These are phyloP conservation scores for Cutaneotrichosporon cavernicola DNA, from an alignment of 1,284 basidiomycete species.

Conservation along the genomic window DNA sequence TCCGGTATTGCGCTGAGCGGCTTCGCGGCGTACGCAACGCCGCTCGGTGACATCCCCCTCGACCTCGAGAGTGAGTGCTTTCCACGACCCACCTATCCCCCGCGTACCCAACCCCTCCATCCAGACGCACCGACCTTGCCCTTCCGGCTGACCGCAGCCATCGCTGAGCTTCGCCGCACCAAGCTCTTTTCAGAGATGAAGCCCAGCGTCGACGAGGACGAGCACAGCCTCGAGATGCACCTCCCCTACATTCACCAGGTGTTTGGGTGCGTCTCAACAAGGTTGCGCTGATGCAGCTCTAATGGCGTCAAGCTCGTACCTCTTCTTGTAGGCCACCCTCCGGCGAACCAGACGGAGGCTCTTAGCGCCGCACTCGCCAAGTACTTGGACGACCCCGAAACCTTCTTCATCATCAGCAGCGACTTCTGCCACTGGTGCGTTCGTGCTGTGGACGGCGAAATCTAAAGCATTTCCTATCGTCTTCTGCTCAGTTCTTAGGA, in stretches of 20 bases:
- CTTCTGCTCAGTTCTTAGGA: not conserved
- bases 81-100: not conserved
- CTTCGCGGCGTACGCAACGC: slow-evolving; percentile 77
- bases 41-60: slow-evolving; percentile 76
- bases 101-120: not conserved
- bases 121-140: not conserved
- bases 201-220: slow-evolving; percentile 75
- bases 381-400: slow-evolving; percentile 72
- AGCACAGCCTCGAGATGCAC: slow-evolving; percentile 98
- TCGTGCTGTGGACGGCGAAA: slow-evolving; percentile 1
- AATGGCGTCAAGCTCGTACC: slow-evolving; percentile 76
- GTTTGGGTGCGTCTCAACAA: slow-evolving; percentile 63
- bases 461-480: not conserved
- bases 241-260: slow-evolving; percentile 86
- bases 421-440: slow-evolving; percentile 97
- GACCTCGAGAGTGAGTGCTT: slow-evolving; percentile 68
- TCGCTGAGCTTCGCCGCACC: slow-evolving; percentile 65
- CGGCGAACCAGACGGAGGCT: slow-evolving; percentile 59
- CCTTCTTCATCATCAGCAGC: slow-evolving; percentile 85
- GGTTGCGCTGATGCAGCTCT: slow-evolving; percentile 43
- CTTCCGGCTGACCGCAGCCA: slow-evolving; percentile 57
- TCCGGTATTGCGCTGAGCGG: slow-evolving; percentile 79
- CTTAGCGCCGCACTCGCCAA: slow-evolving; percentile 75
- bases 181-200: slow-evolving; percentile 72
- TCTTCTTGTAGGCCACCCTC: slow-evolving; percentile 83